Percentiles rank a stretch among this genome's conserved stretches.
Conservation (phyloP, 768 basidiomycete species). For the Russula ochroleuca region DNA sequence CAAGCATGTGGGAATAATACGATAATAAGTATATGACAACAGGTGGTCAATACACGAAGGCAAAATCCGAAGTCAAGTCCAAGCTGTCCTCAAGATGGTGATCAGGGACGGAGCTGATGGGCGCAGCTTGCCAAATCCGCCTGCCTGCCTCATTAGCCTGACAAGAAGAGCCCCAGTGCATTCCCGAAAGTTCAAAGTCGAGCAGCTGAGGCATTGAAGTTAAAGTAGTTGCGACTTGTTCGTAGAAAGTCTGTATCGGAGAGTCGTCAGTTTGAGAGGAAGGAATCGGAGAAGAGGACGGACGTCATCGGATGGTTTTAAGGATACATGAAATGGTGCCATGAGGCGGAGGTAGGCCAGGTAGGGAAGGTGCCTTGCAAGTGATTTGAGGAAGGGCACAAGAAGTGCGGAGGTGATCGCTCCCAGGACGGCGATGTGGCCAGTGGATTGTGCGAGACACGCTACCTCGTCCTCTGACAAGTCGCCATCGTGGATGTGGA, state of each 20-base stretch:
- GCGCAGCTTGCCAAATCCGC: conserved; percentile 26
- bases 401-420: conserved; percentile 57
- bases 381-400: conserved; percentile 50
- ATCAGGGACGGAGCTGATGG: conserved; percentile 16
- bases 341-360: conserved; percentile 66
- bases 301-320: conserved; percentile 35
- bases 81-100: conserved; percentile 21
- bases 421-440: conserved; percentile 51
- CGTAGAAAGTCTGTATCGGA: conserved; percentile 51
- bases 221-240: conserved; percentile 54
- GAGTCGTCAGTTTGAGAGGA: conserved; percentile 12
- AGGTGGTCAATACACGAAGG: conserved; percentile 24
- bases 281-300: conserved; percentile 24
- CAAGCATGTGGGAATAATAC: conserved; percentile 22
- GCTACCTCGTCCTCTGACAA: conserved; percentile 54
- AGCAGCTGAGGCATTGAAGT: conserved; percentile 56
- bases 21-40: conserved; percentile 24
- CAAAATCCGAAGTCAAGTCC: conserved; percentile 25
- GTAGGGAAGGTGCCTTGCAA: conserved; percentile 54
- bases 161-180: conserved; percentile 52
- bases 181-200: conserved; percentile 69
- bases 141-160: conserved; percentile 22
- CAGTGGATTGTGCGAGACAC: conserved; percentile 47
- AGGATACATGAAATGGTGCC: conserved; percentile 36
- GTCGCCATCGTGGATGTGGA: conserved; percentile 60